These are phyloP conservation scores for Escallonia rubra DNA, from an alignment of 129 eudicot genomes.

Conservation along the genomic window DNA sequence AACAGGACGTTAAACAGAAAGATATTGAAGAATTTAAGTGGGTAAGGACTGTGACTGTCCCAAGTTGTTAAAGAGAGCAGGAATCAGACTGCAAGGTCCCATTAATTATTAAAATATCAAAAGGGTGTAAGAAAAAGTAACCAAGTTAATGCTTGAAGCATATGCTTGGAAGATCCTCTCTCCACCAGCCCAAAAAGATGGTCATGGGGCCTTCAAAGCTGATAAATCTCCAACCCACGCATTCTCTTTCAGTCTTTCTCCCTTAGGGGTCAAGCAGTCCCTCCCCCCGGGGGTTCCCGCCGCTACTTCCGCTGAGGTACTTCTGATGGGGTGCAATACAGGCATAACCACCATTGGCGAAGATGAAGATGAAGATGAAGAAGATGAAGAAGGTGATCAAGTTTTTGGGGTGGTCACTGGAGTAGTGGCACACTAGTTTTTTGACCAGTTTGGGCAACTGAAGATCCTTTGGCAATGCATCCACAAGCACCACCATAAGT, in stretches of 20 bases:
- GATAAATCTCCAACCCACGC: background rate
- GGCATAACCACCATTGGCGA: background rate
- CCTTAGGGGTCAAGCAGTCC: background rate
- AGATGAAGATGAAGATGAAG: background rate
- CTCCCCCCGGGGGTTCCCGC: background rate
- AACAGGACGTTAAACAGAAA: too few species aligned
- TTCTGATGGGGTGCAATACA: background rate
- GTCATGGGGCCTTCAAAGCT: background rate
- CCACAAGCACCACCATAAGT: background rate
- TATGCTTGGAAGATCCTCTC: conserved; percentile 47
- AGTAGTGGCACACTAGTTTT: background rate
- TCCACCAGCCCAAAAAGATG: conserved; percentile 3
- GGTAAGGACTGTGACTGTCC: too few species aligned
- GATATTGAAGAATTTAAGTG: too few species aligned
- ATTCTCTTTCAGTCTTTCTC: background rate
- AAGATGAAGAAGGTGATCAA: background rate
- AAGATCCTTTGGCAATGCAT: conserved; percentile 6
- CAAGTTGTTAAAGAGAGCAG: background rate
- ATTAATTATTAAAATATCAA: background rate
- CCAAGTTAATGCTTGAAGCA: conserved; percentile 23
- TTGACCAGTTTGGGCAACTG: background rate
- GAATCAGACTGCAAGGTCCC: background rate
- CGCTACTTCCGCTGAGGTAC: too few species aligned
- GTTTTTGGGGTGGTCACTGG: background rate
- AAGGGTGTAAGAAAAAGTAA: background rate